phyloP scores from a whole-genome alignment of 1,284 basidiomycete species.

The Ganoderma meredithae region DNA sequence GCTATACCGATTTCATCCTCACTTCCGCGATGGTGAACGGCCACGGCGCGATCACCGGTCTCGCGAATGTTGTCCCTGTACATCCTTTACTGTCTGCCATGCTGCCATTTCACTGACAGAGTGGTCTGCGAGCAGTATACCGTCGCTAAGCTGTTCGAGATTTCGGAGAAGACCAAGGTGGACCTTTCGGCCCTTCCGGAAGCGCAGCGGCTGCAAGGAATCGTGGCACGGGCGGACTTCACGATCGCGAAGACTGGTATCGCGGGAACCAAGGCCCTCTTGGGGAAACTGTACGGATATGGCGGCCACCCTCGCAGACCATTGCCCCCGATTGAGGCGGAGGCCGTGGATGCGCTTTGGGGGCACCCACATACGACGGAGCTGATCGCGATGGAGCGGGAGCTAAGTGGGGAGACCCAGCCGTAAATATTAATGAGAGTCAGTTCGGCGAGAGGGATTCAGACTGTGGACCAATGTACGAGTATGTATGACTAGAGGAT shows the following conservation, averaged over 20 bases:
- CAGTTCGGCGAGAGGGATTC: not conserved
- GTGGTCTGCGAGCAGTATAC: conserved; percentile 52
- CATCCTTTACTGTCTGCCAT: conserved; percentile 37
- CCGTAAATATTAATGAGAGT: conserved; percentile 11
- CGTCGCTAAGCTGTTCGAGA: conserved; percentile 67
- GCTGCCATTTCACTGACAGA: conserved; percentile 18
- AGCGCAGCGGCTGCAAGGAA: conserved; percentile 80
- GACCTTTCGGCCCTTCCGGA: conserved; percentile 68
- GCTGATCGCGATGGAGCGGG: conserved; percentile 70
- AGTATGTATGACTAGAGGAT: not conserved
- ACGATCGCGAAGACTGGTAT: conserved; percentile 84
- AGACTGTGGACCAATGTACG: not conserved
- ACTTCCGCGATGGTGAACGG: conserved; percentile 73
- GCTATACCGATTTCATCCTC: conserved; percentile 81
- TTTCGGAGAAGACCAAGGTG: conserved; percentile 61
- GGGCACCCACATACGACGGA: conserved; percentile 73
- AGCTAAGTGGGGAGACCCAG: conserved; percentile 53
- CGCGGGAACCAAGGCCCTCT: conserved; percentile 82
- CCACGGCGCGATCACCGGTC: conserved; percentile 85
- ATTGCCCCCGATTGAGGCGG: conserved; percentile 67
- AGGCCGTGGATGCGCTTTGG: conserved; percentile 67
- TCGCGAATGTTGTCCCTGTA: conserved; percentile 82
- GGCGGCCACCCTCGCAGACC: conserved; percentile 81
- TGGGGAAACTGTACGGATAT: conserved; percentile 80
- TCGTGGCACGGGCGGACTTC: conserved; percentile 81